Evolutionary conservation across 192 early-diverging fungal genomes (phyloP).

Genomic region (Radiomyces spectabilis): DNA sequence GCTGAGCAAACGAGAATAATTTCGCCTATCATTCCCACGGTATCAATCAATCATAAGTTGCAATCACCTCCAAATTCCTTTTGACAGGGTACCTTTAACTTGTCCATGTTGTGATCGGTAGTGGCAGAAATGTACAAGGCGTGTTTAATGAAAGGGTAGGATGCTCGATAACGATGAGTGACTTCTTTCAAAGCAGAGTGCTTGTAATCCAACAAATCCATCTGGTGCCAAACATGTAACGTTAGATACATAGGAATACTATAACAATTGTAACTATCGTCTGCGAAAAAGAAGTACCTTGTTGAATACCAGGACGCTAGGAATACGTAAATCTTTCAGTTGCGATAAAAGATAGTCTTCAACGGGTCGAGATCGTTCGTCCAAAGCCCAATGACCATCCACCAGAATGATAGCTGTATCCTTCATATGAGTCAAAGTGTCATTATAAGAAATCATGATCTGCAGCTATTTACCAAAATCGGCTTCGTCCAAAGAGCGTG

Average conservation of each 20-base stretch:
- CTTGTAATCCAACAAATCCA: constrained; percentile 34
- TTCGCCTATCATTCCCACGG: no score
- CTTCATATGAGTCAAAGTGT: not conserved
- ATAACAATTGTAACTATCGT: no score
- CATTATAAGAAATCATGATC: not conserved
- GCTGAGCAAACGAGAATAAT: constrained; percentile 22
- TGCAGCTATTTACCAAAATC: constrained; percentile 33
- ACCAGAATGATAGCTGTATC: constrained; percentile 42
- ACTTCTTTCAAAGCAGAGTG: constrained; percentile 19
- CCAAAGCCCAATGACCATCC: constrained; percentile 37
- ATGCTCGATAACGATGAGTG: constrained; percentile 18
- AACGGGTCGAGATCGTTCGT: constrained; percentile 14
- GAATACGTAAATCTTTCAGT: constrained; percentile 30
- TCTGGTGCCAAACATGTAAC: constrained; percentile 19
- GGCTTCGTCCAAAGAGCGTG: constrained; percentile 47
- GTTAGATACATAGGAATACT: no score
- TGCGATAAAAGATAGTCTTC: constrained; percentile 42
- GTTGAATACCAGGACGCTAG: constrained; percentile 48
- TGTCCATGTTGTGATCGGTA: no score
- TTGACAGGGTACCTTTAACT: no score
- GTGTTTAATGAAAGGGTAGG: constrained; percentile 30
- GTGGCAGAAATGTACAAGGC: constrained; percentile 28
- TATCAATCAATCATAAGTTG: no score
- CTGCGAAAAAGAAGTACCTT: no score
- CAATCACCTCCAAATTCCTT: no score